phyloP scores from a whole-genome alignment of 805 yeast species.

The Starmerella apis region DNA sequence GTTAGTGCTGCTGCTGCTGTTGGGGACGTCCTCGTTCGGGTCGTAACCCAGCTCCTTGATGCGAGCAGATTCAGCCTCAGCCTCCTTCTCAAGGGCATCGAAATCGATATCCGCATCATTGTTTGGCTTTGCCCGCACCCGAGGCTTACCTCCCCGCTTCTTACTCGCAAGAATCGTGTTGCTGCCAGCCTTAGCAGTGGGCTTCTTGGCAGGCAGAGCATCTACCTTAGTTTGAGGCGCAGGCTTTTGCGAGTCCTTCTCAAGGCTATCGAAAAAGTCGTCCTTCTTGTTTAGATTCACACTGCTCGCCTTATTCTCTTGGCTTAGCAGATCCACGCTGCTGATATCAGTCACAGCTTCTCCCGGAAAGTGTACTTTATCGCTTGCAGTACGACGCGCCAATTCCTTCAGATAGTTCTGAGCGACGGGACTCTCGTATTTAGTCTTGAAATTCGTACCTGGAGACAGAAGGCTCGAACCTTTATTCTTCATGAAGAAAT shows the following conservation, averaged over 20 bases:
- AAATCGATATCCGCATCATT: constrained; percentile 43
- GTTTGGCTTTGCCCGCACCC: constrained; percentile 22
- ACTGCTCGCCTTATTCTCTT: constrained; percentile 17
- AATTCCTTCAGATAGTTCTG: constrained; percentile 68
- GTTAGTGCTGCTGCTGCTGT: background rate
- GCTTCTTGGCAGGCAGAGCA: constrained; percentile 13
- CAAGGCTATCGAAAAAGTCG: constrained; percentile 89
- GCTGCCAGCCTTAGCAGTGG: constrained; percentile 23
- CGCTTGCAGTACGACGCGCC: constrained; percentile 54
- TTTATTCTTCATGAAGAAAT: constrained; percentile 72
- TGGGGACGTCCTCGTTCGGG: constrained; percentile 27
- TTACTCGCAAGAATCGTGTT: constrained; percentile 16
- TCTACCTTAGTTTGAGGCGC: constrained; percentile 8
- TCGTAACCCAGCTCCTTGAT: constrained; percentile 35
- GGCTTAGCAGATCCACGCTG: constrained; percentile 7
- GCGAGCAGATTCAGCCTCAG: constrained; percentile 66
- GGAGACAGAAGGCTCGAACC: constrained; percentile 61
- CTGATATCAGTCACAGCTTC: constrained; percentile 27
- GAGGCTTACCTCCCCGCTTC: constrained; percentile 6
- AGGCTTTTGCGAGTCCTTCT: constrained; percentile 33
- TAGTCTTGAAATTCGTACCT: constrained; percentile 53
- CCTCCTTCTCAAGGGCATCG: constrained; percentile 63
- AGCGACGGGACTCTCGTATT: constrained; percentile 77
- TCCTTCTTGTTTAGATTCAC: constrained; percentile 36
- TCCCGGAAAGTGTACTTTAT: constrained; percentile 62